These are phyloP conservation scores for Claviceps maximensis DNA, from an alignment of 2,329 filamentous ascomycete species.

Conservation along the genomic window DNA sequence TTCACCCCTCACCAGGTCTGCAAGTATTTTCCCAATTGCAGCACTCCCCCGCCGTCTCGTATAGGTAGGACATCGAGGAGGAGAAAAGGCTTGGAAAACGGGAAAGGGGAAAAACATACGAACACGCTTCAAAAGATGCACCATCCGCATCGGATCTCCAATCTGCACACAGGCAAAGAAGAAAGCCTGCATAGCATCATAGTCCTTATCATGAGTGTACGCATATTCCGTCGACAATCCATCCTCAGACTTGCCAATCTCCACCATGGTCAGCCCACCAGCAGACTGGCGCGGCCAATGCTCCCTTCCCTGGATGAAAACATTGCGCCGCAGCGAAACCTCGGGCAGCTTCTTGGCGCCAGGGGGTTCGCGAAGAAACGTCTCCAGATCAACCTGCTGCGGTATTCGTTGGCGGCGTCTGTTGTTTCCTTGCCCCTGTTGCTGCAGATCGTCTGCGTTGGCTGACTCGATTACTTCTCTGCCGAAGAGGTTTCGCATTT, in stretches of 20 bases:
- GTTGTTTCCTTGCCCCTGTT: slow-evolving; percentile 18
- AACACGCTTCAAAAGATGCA: slow-evolving; percentile 47
- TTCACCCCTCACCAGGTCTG: not conserved
- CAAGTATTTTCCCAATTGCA: not conserved
- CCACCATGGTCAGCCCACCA: slow-evolving; percentile 73
- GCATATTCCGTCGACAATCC: slow-evolving; percentile 57
- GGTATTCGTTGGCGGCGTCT: slow-evolving; percentile 20
- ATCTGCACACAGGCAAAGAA: slow-evolving; percentile 77
- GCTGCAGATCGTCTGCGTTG: slow-evolving; percentile 33
- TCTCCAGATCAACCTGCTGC: slow-evolving; percentile 44
- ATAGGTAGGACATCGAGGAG: not conserved
- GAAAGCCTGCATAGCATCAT: slow-evolving; percentile 59
- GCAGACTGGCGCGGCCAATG: slow-evolving; percentile 71
- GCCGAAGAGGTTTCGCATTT: slow-evolving; percentile 61
- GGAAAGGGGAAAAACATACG: slow-evolving; percentile 19
- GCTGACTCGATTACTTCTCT: slow-evolving; percentile 43
- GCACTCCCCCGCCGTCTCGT: too few relatives aligned
- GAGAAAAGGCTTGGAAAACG: not conserved
- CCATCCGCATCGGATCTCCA: slow-evolving; percentile 68
- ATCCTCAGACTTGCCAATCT: slow-evolving; percentile 25
- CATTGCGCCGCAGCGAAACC: slow-evolving; percentile 60
- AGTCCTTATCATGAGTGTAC: slow-evolving; percentile 61
- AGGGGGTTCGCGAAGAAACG: slow-evolving; percentile 39
- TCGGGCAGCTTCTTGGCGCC: slow-evolving; percentile 51
- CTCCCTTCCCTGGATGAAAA: slow-evolving; percentile 77